Percentiles rank a stretch among this genome's conserved stretches.
phyloP scores from a whole-genome alignment of 2,329 filamentous ascomycete genomes.

The Alternaria gaisen region DNA sequence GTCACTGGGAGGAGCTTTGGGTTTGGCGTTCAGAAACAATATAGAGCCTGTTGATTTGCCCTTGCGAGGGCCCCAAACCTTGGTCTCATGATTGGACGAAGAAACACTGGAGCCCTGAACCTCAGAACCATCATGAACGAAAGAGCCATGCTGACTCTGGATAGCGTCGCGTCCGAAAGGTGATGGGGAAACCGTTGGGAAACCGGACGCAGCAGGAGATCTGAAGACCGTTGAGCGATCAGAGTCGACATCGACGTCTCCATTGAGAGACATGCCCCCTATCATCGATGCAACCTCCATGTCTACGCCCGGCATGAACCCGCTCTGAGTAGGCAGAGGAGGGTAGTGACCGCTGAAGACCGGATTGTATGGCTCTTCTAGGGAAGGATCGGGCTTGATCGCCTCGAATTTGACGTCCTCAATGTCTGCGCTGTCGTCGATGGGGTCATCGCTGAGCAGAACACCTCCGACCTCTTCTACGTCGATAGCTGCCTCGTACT shows the following conservation, averaged over 20 bases:
- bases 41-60: slow-evolving; percentile 32
- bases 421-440: slow-evolving; percentile 30
- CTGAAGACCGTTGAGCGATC: too few relatives aligned
- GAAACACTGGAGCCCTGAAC: slow-evolving; percentile 2
- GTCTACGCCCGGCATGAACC: neutral
- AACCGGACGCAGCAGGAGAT: too few relatives aligned
- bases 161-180: neutral
- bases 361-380: slow-evolving; percentile 3
- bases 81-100: slow-evolving; percentile 22
- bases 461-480: slow-evolving; percentile 41
- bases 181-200: too few relatives aligned
- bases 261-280: slow-evolving; percentile 26
- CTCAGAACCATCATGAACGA: neutral
- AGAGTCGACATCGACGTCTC: neutral
- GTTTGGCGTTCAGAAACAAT: slow-evolving; percentile 51
- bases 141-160: neutral
- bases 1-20: slow-evolving; percentile 38
- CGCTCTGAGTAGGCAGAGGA: slow-evolving; percentile 26
- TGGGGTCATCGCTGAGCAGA: slow-evolving; percentile 22
- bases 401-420: slow-evolving; percentile 32
- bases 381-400: slow-evolving; percentile 31
- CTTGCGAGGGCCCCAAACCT: slow-evolving; percentile 33
- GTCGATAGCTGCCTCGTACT: slow-evolving; percentile 38
- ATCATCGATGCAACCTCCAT: slow-evolving; percentile 22
- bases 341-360: slow-evolving; percentile 27